Evolutionary conservation across 2,329 filamentous ascomycete genomes (phyloP).

Genomic region (Colletotrichum sansevieriae): DNA sequence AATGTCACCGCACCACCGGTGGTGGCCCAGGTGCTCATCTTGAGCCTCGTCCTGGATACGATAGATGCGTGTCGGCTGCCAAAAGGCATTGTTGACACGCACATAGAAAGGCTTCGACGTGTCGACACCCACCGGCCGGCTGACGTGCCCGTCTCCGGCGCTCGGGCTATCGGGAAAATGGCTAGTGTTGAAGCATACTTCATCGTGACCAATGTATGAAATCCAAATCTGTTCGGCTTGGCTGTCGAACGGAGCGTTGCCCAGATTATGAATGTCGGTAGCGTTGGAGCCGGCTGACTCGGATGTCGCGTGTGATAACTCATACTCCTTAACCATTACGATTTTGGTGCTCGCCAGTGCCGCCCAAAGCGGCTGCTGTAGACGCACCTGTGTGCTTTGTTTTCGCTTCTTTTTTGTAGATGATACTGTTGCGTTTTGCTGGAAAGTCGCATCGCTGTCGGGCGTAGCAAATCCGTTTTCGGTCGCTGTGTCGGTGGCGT

Average conservation of each 20-base stretch:
- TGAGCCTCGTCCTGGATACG: constrained; percentile 55
- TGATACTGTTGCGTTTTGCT: constrained; percentile 67
- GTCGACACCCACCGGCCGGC: constrained; percentile 68
- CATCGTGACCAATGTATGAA: constrained; percentile 81
- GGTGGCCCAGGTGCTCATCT: constrained; percentile 52
- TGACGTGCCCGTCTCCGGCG: constrained; percentile 48
- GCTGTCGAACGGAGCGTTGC: constrained; percentile 79
- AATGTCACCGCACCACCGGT: constrained; percentile 79
- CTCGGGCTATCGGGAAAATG: constrained; percentile 64
- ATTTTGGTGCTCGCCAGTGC: constrained; percentile 96
- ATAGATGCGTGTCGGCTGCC: constrained; percentile 82
- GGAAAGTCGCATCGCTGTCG: constrained; percentile 66
- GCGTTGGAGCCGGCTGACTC: constrained; percentile 81
- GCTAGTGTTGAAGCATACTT: constrained; percentile 82
- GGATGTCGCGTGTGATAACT: constrained; percentile 81
- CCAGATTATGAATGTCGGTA: constrained; percentile 82
- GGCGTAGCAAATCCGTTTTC: constrained; percentile 65
- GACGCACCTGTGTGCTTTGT: constrained; percentile 90
- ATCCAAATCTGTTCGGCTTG: constrained; percentile 84
- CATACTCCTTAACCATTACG: constrained; percentile 92
- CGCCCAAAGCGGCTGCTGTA: constrained; percentile 93
- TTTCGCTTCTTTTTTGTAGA: constrained; percentile 87
- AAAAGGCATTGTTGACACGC: constrained; percentile 81
- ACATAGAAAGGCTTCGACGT: constrained; percentile 83
- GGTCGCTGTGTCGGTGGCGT: constrained; percentile 50